Evolutionary conservation across 2,329 filamentous ascomycete species (phyloP).

Genomic region (Colletotrichum musicola): DNA sequence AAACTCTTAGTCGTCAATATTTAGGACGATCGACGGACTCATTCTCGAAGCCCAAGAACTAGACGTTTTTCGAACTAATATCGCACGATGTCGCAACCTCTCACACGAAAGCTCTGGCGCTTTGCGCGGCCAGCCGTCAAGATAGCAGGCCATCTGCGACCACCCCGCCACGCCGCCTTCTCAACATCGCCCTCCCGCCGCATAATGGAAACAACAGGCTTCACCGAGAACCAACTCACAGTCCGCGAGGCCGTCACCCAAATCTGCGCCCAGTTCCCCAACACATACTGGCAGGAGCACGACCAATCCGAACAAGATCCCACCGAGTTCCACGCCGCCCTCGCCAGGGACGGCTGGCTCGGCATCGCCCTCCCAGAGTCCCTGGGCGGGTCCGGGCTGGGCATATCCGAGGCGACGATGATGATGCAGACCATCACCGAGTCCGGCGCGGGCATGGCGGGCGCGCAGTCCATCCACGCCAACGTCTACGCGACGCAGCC

Average conservation of each 20-base stretch:
- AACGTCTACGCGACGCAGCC: constrained; percentile 83
- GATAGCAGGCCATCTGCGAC: background rate
- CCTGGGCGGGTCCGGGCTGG: constrained; percentile 80
- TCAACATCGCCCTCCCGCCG: constrained; percentile 49
- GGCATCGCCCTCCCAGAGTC: constrained; percentile 83
- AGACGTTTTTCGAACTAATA: background rate
- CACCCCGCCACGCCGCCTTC: constrained; percentile 43
- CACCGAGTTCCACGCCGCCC: constrained; percentile 78
- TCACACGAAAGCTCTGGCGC: constrained; percentile 8
- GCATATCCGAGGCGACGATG: constrained; percentile 85
- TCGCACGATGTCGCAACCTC: constrained; percentile 8
- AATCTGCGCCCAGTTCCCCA: constrained; percentile 78
- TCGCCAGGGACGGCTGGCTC: constrained; percentile 83
- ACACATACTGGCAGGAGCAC: constrained; percentile 81
- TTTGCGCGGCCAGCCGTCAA: constrained; percentile 5
- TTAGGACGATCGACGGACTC: background rate
- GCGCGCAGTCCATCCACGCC: constrained; percentile 72
- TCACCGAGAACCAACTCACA: constrained; percentile 78
- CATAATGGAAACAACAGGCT: constrained; percentile 80
- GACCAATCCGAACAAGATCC: constrained; percentile 80
- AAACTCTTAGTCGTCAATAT: background rate
- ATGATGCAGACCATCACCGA: constrained; percentile 89
- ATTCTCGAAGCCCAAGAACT: no score
- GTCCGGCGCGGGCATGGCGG: constrained; percentile 83
- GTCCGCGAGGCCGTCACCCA: constrained; percentile 78